phyloP scores from a whole-genome alignment of 768 basidiomycete species.

The Rhodotorula graminis region DNA sequence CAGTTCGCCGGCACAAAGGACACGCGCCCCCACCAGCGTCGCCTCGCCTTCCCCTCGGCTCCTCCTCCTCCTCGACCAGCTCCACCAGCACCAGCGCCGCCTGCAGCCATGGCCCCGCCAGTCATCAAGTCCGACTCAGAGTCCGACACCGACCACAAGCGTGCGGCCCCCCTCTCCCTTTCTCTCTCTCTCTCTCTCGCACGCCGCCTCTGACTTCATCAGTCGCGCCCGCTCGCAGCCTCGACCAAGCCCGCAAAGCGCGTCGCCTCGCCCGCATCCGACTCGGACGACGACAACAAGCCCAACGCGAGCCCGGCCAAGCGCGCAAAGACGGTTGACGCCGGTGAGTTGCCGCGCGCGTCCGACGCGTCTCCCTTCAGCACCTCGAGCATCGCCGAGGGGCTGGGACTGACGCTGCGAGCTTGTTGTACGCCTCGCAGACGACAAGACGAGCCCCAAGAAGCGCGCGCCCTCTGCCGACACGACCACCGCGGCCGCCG shows the following conservation, averaged over 20 bases:
- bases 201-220: background rate
- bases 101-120: background rate
- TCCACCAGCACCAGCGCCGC: too few relatives aligned
- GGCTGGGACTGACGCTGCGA: too few relatives aligned
- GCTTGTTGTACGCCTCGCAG: too few relatives aligned
- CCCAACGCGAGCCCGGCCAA: background rate
- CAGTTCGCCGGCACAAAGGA: constrained; percentile 12
- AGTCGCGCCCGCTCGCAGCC: background rate
- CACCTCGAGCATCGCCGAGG: background rate
- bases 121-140: background rate
- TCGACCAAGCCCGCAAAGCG: background rate
- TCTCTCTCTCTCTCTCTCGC: too few relatives aligned
- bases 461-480: background rate
- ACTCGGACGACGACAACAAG: background rate
- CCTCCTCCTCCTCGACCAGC: background rate
- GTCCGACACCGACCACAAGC: background rate
- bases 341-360: background rate
- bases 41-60: background rate
- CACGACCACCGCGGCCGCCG: background rate
- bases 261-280: background rate
- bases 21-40: constrained; percentile 14
- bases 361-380: background rate
- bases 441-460: background rate
- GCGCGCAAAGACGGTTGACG: background rate
- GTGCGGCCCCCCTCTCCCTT: background rate